phyloP scores from a whole-genome alignment of 352 stramenopile species.

The Globisporangium lucens region DNA sequence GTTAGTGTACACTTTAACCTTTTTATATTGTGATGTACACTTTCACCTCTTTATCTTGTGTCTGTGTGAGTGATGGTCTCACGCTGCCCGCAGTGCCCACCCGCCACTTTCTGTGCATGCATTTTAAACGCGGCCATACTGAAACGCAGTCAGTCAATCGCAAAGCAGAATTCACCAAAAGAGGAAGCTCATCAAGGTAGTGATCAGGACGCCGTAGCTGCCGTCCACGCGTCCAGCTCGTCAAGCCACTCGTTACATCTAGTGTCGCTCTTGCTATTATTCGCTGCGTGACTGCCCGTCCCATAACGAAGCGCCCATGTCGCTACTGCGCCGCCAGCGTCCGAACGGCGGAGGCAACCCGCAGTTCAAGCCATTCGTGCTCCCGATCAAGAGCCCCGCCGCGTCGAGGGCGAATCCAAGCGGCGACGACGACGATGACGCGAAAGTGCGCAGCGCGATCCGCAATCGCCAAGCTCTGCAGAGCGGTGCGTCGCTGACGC shows the following conservation, averaged over 20 bases:
- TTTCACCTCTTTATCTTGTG: neutral
- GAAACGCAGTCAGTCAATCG: neutral
- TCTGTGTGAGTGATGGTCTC: neutral
- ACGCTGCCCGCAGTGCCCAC: too few relatives aligned
- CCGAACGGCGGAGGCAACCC: slow-evolving; percentile 12
- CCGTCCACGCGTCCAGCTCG: neutral
- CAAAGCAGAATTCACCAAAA: neutral
- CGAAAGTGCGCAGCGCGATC: slow-evolving; percentile 21
- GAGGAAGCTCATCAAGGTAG: neutral
- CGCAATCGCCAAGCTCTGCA: slow-evolving; percentile 53
- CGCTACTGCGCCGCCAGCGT: slow-evolving; percentile 43
- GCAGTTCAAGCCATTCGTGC: slow-evolving; percentile 80
- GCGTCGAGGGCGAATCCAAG: neutral
- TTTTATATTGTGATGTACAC: too few relatives aligned
- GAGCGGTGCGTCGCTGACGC: slow-evolving; percentile 43
- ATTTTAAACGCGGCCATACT: neutral
- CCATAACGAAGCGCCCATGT: slow-evolving; percentile 21
- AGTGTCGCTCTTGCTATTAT: neutral
- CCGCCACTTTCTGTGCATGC: neutral
- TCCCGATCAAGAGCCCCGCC: slow-evolving; percentile 42
- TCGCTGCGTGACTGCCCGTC: neutral
- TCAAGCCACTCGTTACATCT: neutral
- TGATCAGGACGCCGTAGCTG: neutral
- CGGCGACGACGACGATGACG: slow-evolving; percentile 24
- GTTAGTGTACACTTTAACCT: too few relatives aligned